Conservation (phyloP, 2,329 filamentous ascomycete species). For the Cordyceps cicadae region DNA sequence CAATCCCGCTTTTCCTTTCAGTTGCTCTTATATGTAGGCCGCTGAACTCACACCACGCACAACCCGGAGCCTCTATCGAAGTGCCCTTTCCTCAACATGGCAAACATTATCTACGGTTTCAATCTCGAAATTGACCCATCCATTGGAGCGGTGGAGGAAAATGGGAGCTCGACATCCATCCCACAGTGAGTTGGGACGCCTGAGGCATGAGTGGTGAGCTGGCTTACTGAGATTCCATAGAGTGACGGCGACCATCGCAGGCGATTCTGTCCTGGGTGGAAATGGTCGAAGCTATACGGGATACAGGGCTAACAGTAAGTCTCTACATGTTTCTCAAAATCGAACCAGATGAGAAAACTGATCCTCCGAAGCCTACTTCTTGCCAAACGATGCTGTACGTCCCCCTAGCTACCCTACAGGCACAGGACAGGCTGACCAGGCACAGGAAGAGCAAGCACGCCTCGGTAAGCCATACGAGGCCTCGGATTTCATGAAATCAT, state of each 20-base stretch:
- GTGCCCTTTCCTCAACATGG: not conserved
- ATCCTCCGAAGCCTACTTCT: not conserved
- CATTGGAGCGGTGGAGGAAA: not conserved
- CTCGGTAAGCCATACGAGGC: not conserved
- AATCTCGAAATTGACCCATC: not conserved
- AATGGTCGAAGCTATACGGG: not conserved
- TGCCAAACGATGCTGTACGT: not conserved
- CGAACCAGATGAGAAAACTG: not conserved
- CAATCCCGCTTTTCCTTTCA: too few species aligned
- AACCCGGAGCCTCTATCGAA: too few species aligned
- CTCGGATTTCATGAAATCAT: not conserved
- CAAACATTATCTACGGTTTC: not conserved
- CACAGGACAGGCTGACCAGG: not conserved
- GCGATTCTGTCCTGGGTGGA: not conserved
- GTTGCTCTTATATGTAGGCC: too few species aligned
- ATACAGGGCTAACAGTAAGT: not conserved
- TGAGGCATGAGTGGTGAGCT: not conserved
- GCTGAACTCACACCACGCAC: too few species aligned
- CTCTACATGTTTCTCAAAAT: not conserved
- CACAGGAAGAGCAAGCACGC: not conserved
- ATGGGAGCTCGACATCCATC: not conserved
- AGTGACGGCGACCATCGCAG: not conserved
- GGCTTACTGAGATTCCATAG: not conserved
- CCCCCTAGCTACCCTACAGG: too few species aligned
- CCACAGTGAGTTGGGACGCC: not conserved